Evolutionary conservation across 495 filamentous ascomycete species (phyloP).

Genomic region (Talaromyces trachyspermus): DNA sequence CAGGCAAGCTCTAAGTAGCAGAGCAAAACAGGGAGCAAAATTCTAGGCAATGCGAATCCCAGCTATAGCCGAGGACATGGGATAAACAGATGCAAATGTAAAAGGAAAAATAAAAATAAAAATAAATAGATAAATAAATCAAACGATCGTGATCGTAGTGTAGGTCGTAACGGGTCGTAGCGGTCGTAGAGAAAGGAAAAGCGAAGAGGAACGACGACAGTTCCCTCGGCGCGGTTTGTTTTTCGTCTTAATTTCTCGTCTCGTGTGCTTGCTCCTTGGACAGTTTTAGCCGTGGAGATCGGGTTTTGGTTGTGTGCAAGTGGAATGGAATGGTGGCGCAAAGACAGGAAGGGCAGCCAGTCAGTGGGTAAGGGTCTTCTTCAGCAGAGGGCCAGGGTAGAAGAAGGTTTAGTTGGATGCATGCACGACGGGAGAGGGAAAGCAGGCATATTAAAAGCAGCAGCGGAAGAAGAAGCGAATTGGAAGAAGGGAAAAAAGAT

Average conservation of each 20-base stretch:
- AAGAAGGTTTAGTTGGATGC: neutral
- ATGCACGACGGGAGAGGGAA: constrained; percentile 1
- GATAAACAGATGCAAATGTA: constrained; percentile 1
- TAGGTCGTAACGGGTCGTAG: constrained; percentile 13
- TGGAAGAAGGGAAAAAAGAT: constrained; percentile 4
- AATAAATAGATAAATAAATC: neutral
- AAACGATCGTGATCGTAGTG: constrained; percentile 9
- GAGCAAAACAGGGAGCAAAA: too few species aligned
- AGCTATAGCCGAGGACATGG: neutral
- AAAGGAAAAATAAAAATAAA: neutral
- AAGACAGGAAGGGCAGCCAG: too few species aligned
- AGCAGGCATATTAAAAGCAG: constrained; percentile 9
- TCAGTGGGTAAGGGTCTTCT: too few species aligned
- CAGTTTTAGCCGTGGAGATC: too few species aligned
- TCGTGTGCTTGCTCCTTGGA: too few species aligned
- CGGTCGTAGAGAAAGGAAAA: constrained; percentile 12
- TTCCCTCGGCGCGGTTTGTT: too few species aligned
- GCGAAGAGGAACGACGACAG: constrained; percentile 10
- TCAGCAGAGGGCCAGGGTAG: neutral
- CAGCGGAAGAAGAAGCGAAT: neutral
- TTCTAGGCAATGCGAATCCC: constrained; percentile 1
- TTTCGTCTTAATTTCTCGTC: too few species aligned
- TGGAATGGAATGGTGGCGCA: too few species aligned
- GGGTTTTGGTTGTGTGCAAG: too few species aligned
- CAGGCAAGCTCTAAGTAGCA: neutral